phyloP scores from a whole-genome alignment of 2,329 filamentous ascomycete species.

The Beauveria brongniartii region DNA sequence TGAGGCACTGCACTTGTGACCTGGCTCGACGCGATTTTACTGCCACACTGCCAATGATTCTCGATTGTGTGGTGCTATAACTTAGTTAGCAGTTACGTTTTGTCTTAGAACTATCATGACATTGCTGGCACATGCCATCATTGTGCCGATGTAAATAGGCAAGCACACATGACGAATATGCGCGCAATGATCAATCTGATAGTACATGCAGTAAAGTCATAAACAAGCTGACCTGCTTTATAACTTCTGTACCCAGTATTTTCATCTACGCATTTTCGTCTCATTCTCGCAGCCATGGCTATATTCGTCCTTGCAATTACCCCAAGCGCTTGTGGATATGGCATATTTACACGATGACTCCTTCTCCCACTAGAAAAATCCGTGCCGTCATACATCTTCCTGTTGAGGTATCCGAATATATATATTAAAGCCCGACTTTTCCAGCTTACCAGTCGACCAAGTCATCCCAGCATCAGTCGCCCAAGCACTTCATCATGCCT shows the following conservation, averaged over 20 bases:
- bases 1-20: not conserved
- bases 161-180: too few relatives aligned
- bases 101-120: too few relatives aligned
- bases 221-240: too few relatives aligned
- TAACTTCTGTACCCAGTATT: too few relatives aligned
- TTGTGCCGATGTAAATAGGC: too few relatives aligned
- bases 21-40: too few relatives aligned
- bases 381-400: slow-evolving; percentile 3
- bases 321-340: not conserved
- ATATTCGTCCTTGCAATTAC: not conserved
- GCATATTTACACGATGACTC: not conserved
- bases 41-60: too few relatives aligned
- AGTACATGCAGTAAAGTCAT: too few relatives aligned
- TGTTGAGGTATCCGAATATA: not conserved
- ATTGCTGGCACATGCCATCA: too few relatives aligned
- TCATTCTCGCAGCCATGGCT: not conserved
- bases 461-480: not conserved
- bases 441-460: too few relatives aligned
- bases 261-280: not conserved
- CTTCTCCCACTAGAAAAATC: not conserved
- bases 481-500: slow-evolving; percentile 22
- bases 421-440: not conserved
- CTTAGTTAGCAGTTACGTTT: too few relatives aligned
- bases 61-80: not conserved
- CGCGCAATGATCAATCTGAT: too few relatives aligned